A percentile compares a stretch with the other conserved stretches of the same genome.
phyloP scores from a whole-genome alignment of 1,139 yeast species.

The Candida buenavistaensis region DNA sequence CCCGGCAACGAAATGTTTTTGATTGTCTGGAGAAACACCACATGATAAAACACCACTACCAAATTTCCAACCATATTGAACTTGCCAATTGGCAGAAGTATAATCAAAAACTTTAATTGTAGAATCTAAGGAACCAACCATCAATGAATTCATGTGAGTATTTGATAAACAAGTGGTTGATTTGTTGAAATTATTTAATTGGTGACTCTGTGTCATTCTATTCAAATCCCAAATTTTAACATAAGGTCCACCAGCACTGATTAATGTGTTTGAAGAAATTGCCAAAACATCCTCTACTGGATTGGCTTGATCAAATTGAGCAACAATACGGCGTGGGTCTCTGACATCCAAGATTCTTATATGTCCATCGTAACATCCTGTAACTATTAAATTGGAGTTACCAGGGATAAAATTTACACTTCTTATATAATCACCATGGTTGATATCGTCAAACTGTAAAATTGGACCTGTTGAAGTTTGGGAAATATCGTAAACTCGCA shows the following conservation, averaged over 20 bases:
- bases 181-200: conserved; percentile 81
- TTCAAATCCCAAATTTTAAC: conserved; percentile 93
- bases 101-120: conserved; percentile 94
- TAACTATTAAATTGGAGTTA: conserved; percentile 71
- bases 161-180: conserved; percentile 84
- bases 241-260: conserved; percentile 83
- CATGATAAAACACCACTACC: conserved; percentile 84
- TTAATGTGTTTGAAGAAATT: conserved; percentile 74
- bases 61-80: conserved; percentile 95
- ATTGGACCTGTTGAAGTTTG: conserved; percentile 67
- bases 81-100: conserved; percentile 73
- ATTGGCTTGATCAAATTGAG: conserved; percentile 37
- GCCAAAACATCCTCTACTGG: conserved; percentile 91
- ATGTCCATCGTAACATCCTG: conserved; percentile 92
- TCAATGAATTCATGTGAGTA: conserved; percentile 68
- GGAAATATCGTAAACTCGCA: conserved; percentile 86
- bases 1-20: conserved; percentile 93
- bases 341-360: conserved; percentile 89
- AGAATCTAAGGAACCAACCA: conserved; percentile 95
- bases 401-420: conserved; percentile 78
- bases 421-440: conserved; percentile 85
- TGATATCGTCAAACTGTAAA: conserved; percentile 59
- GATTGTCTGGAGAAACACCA: conserved; percentile 76
- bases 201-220: conserved; percentile 63
- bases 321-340: conserved; percentile 28